Percentiles rank a stretch among this genome's conserved stretches.
These are phyloP conservation scores for Cytospora paraplurivora DNA, from an alignment of 2,329 filamentous ascomycete species.

Conservation along the genomic window DNA sequence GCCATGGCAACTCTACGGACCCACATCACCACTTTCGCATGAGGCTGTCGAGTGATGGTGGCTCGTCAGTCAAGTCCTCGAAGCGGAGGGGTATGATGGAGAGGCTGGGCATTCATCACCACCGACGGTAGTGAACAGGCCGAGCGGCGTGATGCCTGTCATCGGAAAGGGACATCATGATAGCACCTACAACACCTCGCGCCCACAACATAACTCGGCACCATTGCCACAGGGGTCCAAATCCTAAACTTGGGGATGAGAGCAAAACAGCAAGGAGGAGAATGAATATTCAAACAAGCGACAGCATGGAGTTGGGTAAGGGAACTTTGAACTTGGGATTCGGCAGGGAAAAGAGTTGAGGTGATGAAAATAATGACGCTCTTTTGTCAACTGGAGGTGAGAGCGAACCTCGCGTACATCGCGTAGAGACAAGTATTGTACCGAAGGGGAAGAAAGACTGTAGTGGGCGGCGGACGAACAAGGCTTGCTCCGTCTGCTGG, in stretches of 20 bases:
- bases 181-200: not conserved
- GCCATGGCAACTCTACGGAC: conserved; percentile 30
- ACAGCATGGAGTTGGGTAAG: conserved; percentile 21
- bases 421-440: not conserved
- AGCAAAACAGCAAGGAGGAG: not conserved
- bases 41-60: conserved; percentile 19
- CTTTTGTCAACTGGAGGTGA: conserved; percentile 13
- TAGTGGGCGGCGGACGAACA: not conserved
- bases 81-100: conserved; percentile 27
- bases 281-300: conserved; percentile 9
- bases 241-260: not conserved
- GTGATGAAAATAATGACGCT: conserved; percentile 12
- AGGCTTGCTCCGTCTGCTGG: conserved; percentile 11
- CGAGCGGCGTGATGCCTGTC: not conserved
- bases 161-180: not conserved
- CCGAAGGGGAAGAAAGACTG: not conserved
- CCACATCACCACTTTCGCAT: conserved; percentile 8
- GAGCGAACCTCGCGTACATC: not conserved
- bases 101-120: conserved; percentile 23
- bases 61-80: conserved; percentile 21
- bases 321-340: conserved; percentile 8
- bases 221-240: not conserved
- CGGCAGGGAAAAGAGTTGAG: not conserved
- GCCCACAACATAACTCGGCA: not conserved
- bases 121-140: conserved; percentile 7